Base-by-base conservation (phyloP, 73 alveolate species). In the Breviolum minutum region DNA sequence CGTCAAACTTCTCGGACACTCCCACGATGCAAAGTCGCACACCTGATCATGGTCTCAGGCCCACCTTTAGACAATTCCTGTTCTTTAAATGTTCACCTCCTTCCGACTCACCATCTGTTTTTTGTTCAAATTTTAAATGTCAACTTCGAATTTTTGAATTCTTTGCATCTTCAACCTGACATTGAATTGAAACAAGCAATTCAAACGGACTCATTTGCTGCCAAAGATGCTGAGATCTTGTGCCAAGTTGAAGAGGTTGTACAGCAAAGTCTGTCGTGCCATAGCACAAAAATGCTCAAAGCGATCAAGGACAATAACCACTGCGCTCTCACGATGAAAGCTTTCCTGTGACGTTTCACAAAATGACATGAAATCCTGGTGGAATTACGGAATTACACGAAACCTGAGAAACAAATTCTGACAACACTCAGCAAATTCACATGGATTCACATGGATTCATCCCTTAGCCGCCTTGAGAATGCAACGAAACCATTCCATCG, bases 241-340 rank as follows among this genome's bases (percentile, higher is more conserved):
- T 63, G 99, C 94, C 70, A 94, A 61, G 85, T 94, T 81, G 85
- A 94, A 94, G 86, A 94, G 85, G 94, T 94, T 94, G 94, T 94
- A 94, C 26, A 94, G 94, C 99, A 94, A 64, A 12, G 99, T 94
- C 94, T 94, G 99, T 22, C 99, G 99, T 1, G 99, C 68, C 90
- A 77, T 60, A 69, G 63, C 61, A n/a, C 99, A 94, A 71, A 94
- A 94, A 30, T 94, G 80, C 86, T 94, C 99, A 63, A 94, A 94
- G 26, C 86, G 94, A 20, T 94, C 94, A 61, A 77, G 73, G 48
- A 94, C 74, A 27, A 94, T 81, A 32, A 94, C 99, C 86, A 77
- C 94, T 10, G 99, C 99, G 94, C 99, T 94, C 63, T 81, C 85
- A 29, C 91, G 92, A 14, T 63, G 32, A 63, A 94, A 92, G 90